phyloP scores from a whole-genome alignment of 1,284 basidiomycete species.

The Puccinia triticina region DNA sequence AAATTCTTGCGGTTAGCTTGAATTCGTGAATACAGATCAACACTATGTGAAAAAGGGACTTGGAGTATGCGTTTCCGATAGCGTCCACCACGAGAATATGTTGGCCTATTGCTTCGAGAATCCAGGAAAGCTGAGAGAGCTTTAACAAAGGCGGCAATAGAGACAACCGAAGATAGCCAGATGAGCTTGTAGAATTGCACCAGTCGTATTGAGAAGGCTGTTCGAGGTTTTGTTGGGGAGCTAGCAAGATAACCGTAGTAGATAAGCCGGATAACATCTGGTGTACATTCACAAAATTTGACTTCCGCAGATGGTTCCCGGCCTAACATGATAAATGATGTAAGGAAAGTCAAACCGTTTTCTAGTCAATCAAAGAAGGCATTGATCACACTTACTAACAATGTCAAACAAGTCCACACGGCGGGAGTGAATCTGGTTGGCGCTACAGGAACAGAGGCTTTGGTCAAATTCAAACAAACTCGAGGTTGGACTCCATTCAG shows the following conservation, averaged over 20 bases:
- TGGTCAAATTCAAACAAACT: no score
- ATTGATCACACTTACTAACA: not conserved
- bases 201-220: slow-evolving; percentile 11
- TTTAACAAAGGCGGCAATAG: slow-evolving; percentile 11
- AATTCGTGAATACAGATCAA: not conserved
- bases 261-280: not conserved
- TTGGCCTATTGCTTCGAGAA: not conserved
- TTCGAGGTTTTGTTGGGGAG: slow-evolving; percentile 11
- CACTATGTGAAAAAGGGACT: not conserved
- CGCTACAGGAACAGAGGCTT: not conserved
- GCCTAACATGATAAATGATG: no score
- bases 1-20: not conserved
- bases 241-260: not conserved
- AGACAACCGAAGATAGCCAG: not conserved
- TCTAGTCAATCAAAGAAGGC: no score
- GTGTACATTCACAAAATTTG: not conserved
- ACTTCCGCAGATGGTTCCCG: not conserved
- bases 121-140: not conserved
- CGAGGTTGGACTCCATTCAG: no score
- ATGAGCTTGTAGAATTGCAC: not conserved
- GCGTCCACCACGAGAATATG: not conserved
- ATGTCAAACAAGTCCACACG: not conserved
- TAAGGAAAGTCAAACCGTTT: no score
- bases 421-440: no score
- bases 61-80: not conserved